phyloP scores from a whole-genome alignment of 257 asterid genomes.

The Solanum appendiculatum region DNA sequence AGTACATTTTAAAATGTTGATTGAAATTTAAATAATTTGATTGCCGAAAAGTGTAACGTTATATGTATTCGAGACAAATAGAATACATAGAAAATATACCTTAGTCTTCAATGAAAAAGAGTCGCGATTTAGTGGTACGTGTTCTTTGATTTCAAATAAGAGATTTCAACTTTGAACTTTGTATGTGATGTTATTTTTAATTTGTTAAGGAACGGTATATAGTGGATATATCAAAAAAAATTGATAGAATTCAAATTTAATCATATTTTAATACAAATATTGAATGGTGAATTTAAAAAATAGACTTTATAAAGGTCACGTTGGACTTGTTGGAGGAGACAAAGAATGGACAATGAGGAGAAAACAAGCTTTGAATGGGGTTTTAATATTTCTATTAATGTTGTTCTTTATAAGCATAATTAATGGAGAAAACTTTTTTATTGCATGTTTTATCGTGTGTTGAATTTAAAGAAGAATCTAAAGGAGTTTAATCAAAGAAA shows the following conservation, averaged over 20 bases:
- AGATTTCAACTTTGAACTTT: background rate
- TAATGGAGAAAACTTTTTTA: background rate
- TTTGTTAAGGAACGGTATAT: background rate
- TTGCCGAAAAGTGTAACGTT: fast-evolving
- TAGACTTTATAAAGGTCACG: background rate
- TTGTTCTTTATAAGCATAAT: background rate
- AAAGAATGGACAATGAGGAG: background rate
- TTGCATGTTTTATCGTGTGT: background rate
- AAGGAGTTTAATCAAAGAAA: background rate
- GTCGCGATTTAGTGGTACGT: background rate
- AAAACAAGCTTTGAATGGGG: slow-evolving; percentile 2
- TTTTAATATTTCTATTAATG: background rate
- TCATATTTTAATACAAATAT: fast-evolving
- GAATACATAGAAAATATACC: background rate
- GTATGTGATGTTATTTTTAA: background rate
- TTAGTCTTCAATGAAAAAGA: background rate
- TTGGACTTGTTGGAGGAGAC: background rate
- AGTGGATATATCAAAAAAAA: background rate
- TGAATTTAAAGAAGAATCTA: background rate
- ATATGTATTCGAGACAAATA: too few species aligned
- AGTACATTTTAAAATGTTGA: background rate
- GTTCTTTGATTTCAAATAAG: fast-evolving
- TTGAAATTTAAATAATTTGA: background rate
- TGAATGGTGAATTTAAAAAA: fast-evolving
- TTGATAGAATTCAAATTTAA: background rate